phyloP scores from a whole-genome alignment of 176 grass and related monocot genomes.

The Bolboschoenus planiculmis region DNA sequence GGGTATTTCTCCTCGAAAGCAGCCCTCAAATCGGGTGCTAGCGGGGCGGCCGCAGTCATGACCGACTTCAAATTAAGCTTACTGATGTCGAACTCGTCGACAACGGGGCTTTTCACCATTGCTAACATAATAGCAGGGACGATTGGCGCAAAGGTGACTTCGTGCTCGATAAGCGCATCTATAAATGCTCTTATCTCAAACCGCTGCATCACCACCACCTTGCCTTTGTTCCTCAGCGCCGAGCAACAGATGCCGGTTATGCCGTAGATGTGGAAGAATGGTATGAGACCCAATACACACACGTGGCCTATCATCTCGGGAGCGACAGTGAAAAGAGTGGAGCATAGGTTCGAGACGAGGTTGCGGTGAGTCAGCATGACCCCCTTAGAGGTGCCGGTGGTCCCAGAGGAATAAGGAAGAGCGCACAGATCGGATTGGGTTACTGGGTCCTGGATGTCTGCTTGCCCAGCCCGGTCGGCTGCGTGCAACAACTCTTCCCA shows the following conservation, averaged over 20 bases:
- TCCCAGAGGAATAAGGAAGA: slow-evolving; percentile 73
- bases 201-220: slow-evolving; percentile 78
- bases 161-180: slow-evolving; percentile 38
- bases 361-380: slow-evolving; percentile 94
- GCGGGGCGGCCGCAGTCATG: slow-evolving; percentile 77
- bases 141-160: slow-evolving; percentile 62
- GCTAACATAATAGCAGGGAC: slow-evolving; percentile 80
- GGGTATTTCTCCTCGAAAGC: slow-evolving; percentile 63
- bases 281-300: slow-evolving; percentile 56
- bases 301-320: slow-evolving; percentile 31
- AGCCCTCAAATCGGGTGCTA: slow-evolving; percentile 49
- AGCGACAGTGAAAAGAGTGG: slow-evolving; percentile 45
- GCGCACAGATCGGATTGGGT: slow-evolving; percentile 64
- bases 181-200: slow-evolving; percentile 66
- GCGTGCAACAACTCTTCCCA: slow-evolving; percentile 65
- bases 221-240: slow-evolving; percentile 72
- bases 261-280: slow-evolving; percentile 95
- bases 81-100: slow-evolving; percentile 43
- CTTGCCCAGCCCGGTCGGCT: slow-evolving; percentile 42
- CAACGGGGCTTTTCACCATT: slow-evolving; percentile 64
- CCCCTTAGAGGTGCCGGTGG: slow-evolving; percentile 80
- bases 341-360: slow-evolving; percentile 70
- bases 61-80: slow-evolving; percentile 45
- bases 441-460: slow-evolving; percentile 16
- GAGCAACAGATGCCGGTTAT: slow-evolving; percentile 78